phyloP scores from a whole-genome alignment of 2,329 filamentous ascomycete genomes.

The Hypoxylon sp. region DNA sequence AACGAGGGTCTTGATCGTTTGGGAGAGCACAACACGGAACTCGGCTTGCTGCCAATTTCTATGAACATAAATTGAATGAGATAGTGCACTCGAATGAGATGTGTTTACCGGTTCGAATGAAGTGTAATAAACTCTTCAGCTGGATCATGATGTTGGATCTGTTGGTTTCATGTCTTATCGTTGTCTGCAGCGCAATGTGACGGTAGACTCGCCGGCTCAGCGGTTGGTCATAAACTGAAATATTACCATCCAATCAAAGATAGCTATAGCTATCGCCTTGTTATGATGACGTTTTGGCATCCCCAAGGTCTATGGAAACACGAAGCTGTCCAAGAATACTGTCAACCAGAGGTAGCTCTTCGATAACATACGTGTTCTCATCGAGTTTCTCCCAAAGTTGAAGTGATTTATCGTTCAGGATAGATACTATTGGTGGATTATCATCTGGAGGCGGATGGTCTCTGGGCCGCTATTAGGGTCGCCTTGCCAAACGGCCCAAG shows the following conservation, averaged over 20 bases:
- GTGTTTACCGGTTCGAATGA: neutral
- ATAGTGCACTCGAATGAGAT: neutral
- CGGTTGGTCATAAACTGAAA: slow-evolving; percentile 1
- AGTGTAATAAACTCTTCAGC: neutral
- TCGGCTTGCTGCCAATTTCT: neutral
- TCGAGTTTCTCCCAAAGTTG: slow-evolving; percentile 2
- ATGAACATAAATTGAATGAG: neutral
- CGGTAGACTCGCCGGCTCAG: neutral
- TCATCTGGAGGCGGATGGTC: neutral
- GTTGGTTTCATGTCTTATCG: neutral
- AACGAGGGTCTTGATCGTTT: neutral
- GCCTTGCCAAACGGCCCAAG: neutral
- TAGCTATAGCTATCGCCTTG: neutral
- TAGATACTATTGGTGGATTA: too few relatives aligned
- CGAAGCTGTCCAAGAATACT: slow-evolving; percentile 4
- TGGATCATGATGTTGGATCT: neutral
- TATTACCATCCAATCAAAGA: slow-evolving; percentile 15
- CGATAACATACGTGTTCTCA: slow-evolving; percentile 17
- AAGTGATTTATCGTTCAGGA: neutral
- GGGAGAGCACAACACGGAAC: neutral
- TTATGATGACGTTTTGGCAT: neutral
- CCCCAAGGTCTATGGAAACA: slow-evolving; percentile 4
- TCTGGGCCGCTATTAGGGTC: neutral
- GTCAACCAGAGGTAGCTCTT: neutral
- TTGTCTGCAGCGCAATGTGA: slow-evolving; percentile 1